Percentiles rank a stretch among this genome's conserved stretches.
phyloP scores from a whole-genome alignment of 129 eudicot genomes.

The Tanacetum coccineum region DNA sequence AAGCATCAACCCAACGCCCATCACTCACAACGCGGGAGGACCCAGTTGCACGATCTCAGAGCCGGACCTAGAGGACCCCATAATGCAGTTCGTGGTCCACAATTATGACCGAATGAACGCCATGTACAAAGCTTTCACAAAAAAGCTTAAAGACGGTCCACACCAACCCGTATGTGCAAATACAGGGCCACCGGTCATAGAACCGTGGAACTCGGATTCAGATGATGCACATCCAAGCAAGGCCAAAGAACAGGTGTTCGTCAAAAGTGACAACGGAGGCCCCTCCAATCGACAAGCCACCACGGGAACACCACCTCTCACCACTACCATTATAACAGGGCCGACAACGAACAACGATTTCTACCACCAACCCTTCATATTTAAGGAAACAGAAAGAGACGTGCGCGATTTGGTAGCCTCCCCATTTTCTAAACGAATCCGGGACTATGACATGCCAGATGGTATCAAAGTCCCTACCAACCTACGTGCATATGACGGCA shows the following conservation, averaged over 20 bases:
- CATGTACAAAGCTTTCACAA: neutral
- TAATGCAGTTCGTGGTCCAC: neutral
- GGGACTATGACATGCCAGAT: neutral
- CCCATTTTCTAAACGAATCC: neutral
- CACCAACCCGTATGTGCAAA: neutral
- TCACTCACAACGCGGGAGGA: neutral
- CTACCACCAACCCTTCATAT: neutral
- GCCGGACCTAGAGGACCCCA: neutral
- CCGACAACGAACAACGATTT: neutral
- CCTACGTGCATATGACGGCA: neutral
- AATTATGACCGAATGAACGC: neutral
- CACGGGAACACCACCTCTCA: neutral
- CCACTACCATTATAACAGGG: neutral
- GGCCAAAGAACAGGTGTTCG: neutral
- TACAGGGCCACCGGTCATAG: neutral
- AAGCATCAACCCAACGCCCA: neutral
- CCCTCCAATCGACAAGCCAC: neutral
- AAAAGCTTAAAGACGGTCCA: neutral
- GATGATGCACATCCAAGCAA: neutral
- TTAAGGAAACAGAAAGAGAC: neutral
- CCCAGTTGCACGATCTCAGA: neutral
- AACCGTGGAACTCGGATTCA: neutral
- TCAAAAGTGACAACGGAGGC: neutral
- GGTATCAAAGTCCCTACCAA: neutral
- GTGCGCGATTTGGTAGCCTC: neutral